phyloP scores from a whole-genome alignment of 352 stramenopile genomes.

The Elongisporangium prolatum region DNA sequence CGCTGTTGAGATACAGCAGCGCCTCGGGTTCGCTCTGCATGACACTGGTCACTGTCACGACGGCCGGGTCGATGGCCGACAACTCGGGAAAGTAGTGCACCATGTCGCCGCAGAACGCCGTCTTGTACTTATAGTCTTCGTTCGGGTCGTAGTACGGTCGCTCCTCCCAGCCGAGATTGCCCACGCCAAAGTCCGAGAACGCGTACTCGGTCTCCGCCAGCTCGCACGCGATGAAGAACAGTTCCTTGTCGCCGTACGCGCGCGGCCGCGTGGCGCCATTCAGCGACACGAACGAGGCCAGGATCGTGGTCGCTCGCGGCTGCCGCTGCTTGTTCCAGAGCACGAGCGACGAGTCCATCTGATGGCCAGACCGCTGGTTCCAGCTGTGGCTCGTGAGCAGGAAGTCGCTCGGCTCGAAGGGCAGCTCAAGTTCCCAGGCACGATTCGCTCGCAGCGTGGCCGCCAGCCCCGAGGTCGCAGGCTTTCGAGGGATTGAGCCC shows the following conservation, averaged over 20 bases:
- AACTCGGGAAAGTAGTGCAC: constrained; percentile 36
- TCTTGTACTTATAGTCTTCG: constrained; percentile 18
- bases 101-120: constrained; percentile 35
- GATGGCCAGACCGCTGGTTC: constrained; percentile 42
- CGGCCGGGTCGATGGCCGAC: background rate
- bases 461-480: constrained; percentile 6
- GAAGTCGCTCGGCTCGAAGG: constrained; percentile 35
- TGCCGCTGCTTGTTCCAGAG: constrained; percentile 54
- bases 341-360: constrained; percentile 56
- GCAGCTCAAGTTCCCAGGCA: constrained; percentile 6
- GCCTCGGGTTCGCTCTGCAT: constrained; percentile 10
- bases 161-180: constrained; percentile 25
- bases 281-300: constrained; percentile 38
- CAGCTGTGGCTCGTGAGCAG: constrained; percentile 39
- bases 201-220: constrained; percentile 43
- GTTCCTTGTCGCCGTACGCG: constrained; percentile 47
- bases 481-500: constrained; percentile 19
- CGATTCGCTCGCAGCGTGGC: constrained; percentile 1
- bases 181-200: constrained; percentile 46
- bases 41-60: background rate
- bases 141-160: constrained; percentile 9
- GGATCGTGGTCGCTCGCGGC: constrained; percentile 33
- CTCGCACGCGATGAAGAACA: constrained; percentile 53
- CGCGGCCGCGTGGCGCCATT: constrained; percentile 20
- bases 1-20: constrained; percentile 41